These are phyloP conservation scores for Rubia balearica DNA, from an alignment of 305 asterid genomes.

Conservation along the genomic window DNA sequence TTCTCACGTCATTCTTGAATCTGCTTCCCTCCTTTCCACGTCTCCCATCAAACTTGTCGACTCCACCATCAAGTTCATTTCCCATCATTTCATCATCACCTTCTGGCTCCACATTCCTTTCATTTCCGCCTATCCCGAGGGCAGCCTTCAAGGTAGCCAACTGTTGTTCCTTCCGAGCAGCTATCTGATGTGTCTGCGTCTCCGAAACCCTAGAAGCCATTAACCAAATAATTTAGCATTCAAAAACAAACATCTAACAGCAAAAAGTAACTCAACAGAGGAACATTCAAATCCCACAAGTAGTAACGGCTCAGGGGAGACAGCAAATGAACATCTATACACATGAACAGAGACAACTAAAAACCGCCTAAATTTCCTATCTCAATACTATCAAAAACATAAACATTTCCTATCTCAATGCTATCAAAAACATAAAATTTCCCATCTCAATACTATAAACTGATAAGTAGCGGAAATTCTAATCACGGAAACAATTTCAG, in stretches of 20 bases:
- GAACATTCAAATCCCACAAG: not conserved
- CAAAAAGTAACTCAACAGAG: too few species aligned
- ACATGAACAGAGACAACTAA: too few species aligned
- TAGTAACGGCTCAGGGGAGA: not conserved
- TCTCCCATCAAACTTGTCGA: conserved; percentile 13
- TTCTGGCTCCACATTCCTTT: conserved; percentile 34
- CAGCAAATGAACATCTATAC: too few species aligned
- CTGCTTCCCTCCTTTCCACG: conserved; percentile 21
- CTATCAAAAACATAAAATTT: not conserved
- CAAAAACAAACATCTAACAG: not conserved
- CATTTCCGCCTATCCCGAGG: conserved; percentile 64
- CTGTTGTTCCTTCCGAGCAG: conserved; percentile 83
- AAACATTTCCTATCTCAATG: too few species aligned
- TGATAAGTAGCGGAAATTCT: too few species aligned
- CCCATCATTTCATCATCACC: conserved; percentile 35
- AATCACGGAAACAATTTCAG: not conserved
- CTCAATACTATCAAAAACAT: not conserved
- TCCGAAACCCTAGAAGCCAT: conserved; percentile 48
- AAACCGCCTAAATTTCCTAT: too few species aligned
- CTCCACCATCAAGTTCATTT: conserved; percentile 22
- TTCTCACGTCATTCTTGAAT: conserved; percentile 24
- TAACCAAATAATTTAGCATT: conserved; percentile 6
- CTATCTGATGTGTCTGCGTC: conserved; percentile 84
- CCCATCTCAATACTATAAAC: too few species aligned
- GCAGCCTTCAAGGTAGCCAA: conserved; percentile 86